Percentiles rank a stretch among this genome's conserved stretches.
phyloP scores from a whole-genome alignment of 495 filamentous ascomycete species.

The Saxispiralis lemnorum region DNA sequence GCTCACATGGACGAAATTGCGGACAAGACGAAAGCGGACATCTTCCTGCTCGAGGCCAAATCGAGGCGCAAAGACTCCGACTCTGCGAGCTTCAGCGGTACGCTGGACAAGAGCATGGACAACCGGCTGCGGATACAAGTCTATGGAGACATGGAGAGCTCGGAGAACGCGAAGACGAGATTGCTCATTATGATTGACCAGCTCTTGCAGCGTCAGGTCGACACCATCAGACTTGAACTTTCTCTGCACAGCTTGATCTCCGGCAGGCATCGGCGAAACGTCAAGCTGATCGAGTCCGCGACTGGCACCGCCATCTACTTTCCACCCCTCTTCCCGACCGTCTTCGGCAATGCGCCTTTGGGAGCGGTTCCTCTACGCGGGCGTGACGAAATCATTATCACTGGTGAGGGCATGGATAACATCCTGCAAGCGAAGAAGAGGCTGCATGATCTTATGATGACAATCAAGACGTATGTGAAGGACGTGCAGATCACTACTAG shows the following conservation, averaged over 20 bases:
- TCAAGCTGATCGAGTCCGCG: slow-evolving; percentile 85
- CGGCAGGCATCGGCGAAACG: slow-evolving; percentile 82
- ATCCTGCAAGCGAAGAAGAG: slow-evolving; percentile 77
- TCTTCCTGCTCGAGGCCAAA: slow-evolving; percentile 82
- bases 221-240: slow-evolving; percentile 64
- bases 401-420: slow-evolving; percentile 60
- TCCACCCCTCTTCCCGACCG: slow-evolving; percentile 73
- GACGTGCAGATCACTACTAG: slow-evolving; percentile 66
- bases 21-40: slow-evolving; percentile 76
- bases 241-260: slow-evolving; percentile 80
- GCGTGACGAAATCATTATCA: slow-evolving; percentile 82
- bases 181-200: slow-evolving; percentile 94
- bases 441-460: slow-evolving; percentile 59
- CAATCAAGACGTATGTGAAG: slow-evolving; percentile 75
- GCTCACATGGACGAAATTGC: slow-evolving; percentile 71
- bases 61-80: slow-evolving; percentile 26
- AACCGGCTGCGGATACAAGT: slow-evolving; percentile 78
- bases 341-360: slow-evolving; percentile 73
- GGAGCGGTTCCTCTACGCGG: slow-evolving; percentile 54
- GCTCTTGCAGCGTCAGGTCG: slow-evolving; percentile 68
- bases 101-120: slow-evolving; percentile 50
- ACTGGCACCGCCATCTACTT: slow-evolving; percentile 96
- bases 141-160: slow-evolving; percentile 86
- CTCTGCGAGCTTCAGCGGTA: slow-evolving; percentile 43
- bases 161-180: slow-evolving; percentile 90